These are phyloP conservation scores for Dactylorhiza incarnata DNA, from an alignment of 106 monocot species.

Conservation along the genomic window DNA sequence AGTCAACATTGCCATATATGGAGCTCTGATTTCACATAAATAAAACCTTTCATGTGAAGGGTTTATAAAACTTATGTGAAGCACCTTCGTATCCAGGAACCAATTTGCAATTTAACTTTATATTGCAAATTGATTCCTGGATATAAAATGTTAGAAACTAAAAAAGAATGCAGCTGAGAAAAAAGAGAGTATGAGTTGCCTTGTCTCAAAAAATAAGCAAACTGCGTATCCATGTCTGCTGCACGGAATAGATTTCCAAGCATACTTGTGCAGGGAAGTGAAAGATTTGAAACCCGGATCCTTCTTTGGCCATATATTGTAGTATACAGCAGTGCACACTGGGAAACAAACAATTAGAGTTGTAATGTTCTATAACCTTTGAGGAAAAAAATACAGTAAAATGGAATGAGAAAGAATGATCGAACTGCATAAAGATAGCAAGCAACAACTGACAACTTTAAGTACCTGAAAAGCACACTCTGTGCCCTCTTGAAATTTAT, in stretches of 20 bases:
- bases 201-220: slow-evolving; percentile 81
- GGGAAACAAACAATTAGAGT: slow-evolving; percentile 3
- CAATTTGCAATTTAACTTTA: no score
- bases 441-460: not conserved
- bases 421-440: not conserved
- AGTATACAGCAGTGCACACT: slow-evolving; percentile 97
- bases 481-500: slow-evolving; percentile 81
- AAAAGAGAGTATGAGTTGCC: slow-evolving; percentile 27
- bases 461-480: slow-evolving; percentile 93
- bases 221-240: slow-evolving; percentile 86
- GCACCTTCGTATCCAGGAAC: no score
- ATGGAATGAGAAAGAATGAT: no score
- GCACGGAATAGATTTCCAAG: slow-evolving; percentile 83
- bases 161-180: no score
- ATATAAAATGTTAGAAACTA: no score
- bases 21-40: no score
- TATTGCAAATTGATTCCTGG: no score
- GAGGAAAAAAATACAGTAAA: not conserved
- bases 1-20: no score
- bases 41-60: no score
- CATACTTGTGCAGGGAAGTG: slow-evolving; percentile 83
- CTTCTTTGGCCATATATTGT: slow-evolving; percentile 93
- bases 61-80: no score
- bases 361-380: not conserved
- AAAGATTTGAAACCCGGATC: slow-evolving; percentile 81